Evolutionary conservation across 2,329 filamentous ascomycete species (phyloP).

Genomic region (Huntiella omanensis): DNA sequence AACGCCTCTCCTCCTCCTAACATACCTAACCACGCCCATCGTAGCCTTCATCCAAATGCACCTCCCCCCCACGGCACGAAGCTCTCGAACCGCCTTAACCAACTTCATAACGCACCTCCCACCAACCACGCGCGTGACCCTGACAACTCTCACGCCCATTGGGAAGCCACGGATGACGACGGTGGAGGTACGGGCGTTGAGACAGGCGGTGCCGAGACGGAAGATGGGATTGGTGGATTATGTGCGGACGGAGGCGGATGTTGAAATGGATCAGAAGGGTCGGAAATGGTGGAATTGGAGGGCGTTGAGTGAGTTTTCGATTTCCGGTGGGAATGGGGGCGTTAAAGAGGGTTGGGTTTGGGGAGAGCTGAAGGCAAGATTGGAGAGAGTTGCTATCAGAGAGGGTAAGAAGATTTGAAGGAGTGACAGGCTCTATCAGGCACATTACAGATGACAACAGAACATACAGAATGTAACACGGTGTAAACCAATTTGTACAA

Average conservation of each 20-base stretch:
- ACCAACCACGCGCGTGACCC: conserved; percentile 25
- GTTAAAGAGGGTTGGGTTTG: conserved; percentile 22
- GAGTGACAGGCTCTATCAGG: background rate
- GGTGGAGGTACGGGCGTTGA: conserved; percentile 22
- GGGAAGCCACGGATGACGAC: conserved; percentile 33
- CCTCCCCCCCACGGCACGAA: conserved; percentile 45
- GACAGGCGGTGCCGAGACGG: conserved; percentile 14
- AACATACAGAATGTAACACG: background rate
- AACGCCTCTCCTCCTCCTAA: conserved; percentile 45
- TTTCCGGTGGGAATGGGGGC: conserved; percentile 16
- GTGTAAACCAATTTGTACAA: background rate
- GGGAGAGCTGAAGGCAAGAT: conserved; percentile 20
- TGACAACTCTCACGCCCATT: conserved; percentile 37
- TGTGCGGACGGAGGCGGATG: conserved; percentile 17
- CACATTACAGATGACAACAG: background rate
- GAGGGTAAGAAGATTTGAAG: conserved; percentile 2
- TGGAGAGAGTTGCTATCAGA: conserved; percentile 13
- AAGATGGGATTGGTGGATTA: conserved; percentile 25
- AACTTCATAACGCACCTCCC: conserved; percentile 31
- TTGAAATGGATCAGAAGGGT: conserved; percentile 17
- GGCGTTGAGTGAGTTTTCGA: conserved; percentile 22
- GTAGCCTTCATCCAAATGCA: conserved; percentile 54
- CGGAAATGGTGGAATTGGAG: conserved; percentile 24
- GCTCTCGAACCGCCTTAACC: conserved; percentile 35
- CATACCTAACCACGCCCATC: conserved; percentile 48